Evolutionary conservation across 176 grass and related monocot genomes (phyloP).

Genomic region (Cenchrus fungigraminus): DNA sequence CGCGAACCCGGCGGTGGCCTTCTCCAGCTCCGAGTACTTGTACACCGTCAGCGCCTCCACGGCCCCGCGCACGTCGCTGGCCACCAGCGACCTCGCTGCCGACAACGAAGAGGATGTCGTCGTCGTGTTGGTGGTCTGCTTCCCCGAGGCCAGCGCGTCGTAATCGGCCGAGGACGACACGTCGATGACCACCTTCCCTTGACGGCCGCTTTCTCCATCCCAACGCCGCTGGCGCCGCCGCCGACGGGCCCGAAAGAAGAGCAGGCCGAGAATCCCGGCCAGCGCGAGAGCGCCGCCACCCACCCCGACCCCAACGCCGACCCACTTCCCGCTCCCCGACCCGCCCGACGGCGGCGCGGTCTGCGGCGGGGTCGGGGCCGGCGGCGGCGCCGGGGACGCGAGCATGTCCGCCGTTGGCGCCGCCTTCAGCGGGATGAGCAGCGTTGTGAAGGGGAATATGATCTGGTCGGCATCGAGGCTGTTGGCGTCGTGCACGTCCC

Average conservation of each 20-base stretch:
- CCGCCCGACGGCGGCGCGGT: not conserved
- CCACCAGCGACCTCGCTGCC: constrained; percentile 17
- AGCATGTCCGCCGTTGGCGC: constrained; percentile 57
- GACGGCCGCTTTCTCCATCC: not conserved
- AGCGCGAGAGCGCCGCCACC: constrained; percentile 51
- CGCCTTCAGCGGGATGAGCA: constrained; percentile 71
- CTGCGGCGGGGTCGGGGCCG: constrained; percentile 33
- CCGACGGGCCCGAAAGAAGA: constrained; percentile 29
- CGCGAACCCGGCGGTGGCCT: constrained; percentile 61
- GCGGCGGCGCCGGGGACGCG: constrained; percentile 44
- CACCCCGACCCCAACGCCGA: constrained; percentile 56
- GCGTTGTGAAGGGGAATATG: constrained; percentile 80
- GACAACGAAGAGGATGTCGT: not conserved
- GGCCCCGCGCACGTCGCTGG: constrained; percentile 49
- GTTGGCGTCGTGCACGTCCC: constrained; percentile 61
- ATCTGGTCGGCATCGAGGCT: constrained; percentile 23
- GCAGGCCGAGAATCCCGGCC: constrained; percentile 20
- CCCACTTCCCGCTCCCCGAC: constrained; percentile 41
- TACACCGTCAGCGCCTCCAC: constrained; percentile 73
- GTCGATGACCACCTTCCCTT: constrained; percentile 20
- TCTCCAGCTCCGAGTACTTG: constrained; percentile 65
- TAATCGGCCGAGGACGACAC: constrained; percentile 38
- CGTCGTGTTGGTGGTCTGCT: constrained; percentile 11
- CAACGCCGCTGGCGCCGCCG: not conserved
- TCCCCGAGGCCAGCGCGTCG: constrained; percentile 28